These are phyloP conservation scores for Poa annua DNA, from an alignment of 176 grass and related monocot genomes.

Conservation along the genomic window DNA sequence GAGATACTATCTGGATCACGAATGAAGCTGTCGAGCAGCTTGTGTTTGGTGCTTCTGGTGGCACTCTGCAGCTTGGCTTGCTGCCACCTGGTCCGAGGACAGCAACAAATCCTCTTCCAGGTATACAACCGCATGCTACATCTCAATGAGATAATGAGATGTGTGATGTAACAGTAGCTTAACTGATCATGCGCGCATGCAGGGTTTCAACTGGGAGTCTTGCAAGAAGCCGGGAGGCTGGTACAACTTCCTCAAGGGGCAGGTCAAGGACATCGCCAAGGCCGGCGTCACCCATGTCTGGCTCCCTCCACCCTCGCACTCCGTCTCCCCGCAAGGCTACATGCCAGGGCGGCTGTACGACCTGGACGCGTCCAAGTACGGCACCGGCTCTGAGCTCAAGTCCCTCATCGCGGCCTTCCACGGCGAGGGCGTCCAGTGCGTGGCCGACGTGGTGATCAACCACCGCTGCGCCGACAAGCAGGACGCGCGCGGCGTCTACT, in stretches of 20 bases:
- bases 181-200: no score
- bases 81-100: constrained; percentile 34
- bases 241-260: constrained; percentile 60
- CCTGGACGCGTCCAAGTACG: constrained; percentile 73
- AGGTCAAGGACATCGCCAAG: constrained; percentile 56
- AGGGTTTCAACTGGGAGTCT: constrained; percentile 91
- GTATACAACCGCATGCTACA: background rate
- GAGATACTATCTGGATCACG: background rate
- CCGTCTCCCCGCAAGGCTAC: constrained; percentile 75
- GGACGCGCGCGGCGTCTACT: constrained; percentile 60
- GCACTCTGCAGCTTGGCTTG: constrained; percentile 38
- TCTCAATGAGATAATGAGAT: background rate
- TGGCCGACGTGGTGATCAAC: constrained; percentile 59
- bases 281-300: constrained; percentile 71
- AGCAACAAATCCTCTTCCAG: constrained; percentile 63
- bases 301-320: constrained; percentile 81
- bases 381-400: constrained; percentile 48
- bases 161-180: no score
- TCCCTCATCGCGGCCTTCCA: constrained; percentile 62
- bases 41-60: constrained; percentile 37
- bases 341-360: constrained; percentile 78
- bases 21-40: constrained; percentile 36
- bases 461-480: constrained; percentile 49
- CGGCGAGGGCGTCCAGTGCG: constrained; percentile 44
- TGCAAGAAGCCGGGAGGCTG: constrained; percentile 68